Evolutionary conservation across 2,329 filamentous ascomycete genomes (phyloP), one percentile per base, ranked within the genome.

Genomic region (Penicillium digitatum): DNA sequence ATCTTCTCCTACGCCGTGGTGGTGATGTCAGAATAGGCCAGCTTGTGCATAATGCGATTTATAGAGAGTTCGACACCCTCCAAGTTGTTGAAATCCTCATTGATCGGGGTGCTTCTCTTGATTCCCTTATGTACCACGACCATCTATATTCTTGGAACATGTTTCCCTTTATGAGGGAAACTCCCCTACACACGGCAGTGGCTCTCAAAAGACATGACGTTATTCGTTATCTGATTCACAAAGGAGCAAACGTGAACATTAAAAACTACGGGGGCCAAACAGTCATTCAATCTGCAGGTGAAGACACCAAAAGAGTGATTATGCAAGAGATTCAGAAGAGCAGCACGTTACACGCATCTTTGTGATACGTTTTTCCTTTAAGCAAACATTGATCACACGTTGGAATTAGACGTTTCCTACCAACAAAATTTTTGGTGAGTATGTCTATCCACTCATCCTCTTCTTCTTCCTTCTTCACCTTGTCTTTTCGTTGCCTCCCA

Each of bases 1-100:
- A 58, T 29, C 51, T 60, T 22, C 46, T 59, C 7, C 38, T 60
- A 2, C 18, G 32, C 5, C 39, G 48, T 57, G 52, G 52, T 24
- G 54, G 54, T 24, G 46, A 61, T 47, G 53, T 51, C 20, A 40
- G 11, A 32, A 56, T 54, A 49, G 58, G 52, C 16, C 49, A 60
- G 42, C 54, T 61, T 37, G 35, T 57, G 16, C 43, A 57, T 44
- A 40, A 57, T 39, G 56, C 56, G 42, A 46, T 60, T 20, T 35
- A 51, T 29, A 26, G 49, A 38, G 16, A 52, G 12, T 35, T 27
- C 3, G 46, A 57, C 38, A 48, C 10, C 20, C 39, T 57, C 18
- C 10, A 48, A 27, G 49, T 59, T 5, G 31, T 52, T 18, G 10
- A 48, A 44, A 14, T 31, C n/a, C 49, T 56, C 3, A 18, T 48